Percentiles rank a stretch among this genome's conserved stretches.
Evolutionary conservation across 495 filamentous ascomycete genomes (phyloP).

Genomic region (Hypoxylon rickii): DNA sequence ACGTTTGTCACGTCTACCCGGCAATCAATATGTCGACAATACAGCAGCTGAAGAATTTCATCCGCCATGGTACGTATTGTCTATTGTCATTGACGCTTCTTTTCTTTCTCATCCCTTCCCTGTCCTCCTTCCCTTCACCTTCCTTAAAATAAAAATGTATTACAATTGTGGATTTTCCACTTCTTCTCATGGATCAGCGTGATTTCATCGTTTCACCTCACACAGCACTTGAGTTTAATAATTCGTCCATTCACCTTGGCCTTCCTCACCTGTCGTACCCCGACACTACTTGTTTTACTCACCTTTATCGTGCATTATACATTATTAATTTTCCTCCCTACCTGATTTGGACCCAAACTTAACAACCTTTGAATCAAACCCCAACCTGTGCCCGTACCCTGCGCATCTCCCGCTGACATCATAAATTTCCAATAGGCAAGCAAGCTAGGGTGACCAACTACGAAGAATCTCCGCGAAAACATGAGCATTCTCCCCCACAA

Average conservation of each 20-base stretch:
- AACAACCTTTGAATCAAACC: not conserved
- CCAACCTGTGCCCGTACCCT: slow-evolving; percentile 3
- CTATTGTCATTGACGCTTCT: slow-evolving; percentile 2
- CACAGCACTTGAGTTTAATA: too few relatives aligned
- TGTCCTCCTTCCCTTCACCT: slow-evolving; percentile 1
- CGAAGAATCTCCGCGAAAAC: slow-evolving; percentile 55
- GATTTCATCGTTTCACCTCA: too few relatives aligned
- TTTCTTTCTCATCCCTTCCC: slow-evolving; percentile 10
- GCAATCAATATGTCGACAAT: slow-evolving; percentile 71
- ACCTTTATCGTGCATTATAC: not conserved
- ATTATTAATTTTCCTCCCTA: not conserved
- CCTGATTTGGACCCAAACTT: not conserved
- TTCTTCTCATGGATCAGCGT: too few relatives aligned
- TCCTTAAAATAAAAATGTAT: too few relatives aligned
- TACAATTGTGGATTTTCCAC: too few relatives aligned
- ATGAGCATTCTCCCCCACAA: slow-evolving; percentile 61
- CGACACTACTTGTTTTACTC: not conserved
- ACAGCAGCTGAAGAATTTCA: slow-evolving; percentile 87
- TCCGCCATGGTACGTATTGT: slow-evolving; percentile 75
- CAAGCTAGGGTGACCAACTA: slow-evolving; percentile 77
- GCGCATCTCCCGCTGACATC: slow-evolving; percentile 39
- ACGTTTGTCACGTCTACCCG: slow-evolving; percentile 3
- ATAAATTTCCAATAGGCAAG: slow-evolving; percentile 58
- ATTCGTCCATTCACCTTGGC: not conserved
- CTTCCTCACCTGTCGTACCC: not conserved